Conservation (phyloP, 179 eudicot species). For the Heliamphora pulchella region DNA sequence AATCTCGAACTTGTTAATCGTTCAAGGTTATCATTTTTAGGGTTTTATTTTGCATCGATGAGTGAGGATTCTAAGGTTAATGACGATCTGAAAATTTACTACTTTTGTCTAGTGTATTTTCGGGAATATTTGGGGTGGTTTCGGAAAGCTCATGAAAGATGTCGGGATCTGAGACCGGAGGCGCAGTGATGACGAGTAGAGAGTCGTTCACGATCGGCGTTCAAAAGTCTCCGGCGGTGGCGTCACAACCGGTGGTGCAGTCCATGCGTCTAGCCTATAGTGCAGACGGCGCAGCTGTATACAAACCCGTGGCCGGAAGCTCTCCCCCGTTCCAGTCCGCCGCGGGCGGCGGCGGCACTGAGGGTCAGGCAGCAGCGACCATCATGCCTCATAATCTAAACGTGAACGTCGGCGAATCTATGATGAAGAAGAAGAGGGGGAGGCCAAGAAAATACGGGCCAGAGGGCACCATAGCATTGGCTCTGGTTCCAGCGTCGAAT, state of each 20-base stretch:
- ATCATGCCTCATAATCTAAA: conserved; percentile 17
- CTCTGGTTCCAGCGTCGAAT: conserved; percentile 21
- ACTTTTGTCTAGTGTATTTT: not conserved
- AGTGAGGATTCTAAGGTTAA: not conserved
- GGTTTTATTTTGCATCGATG: not conserved
- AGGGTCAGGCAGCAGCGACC: conserved; percentile 1
- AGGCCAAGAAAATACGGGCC: conserved; percentile 66
- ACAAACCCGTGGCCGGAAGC: conserved; percentile 27
- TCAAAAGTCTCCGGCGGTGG: conserved; percentile 10
- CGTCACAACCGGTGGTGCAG: conserved; percentile 31
- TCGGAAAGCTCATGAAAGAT: no score
- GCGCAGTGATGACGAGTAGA: conserved; percentile 10
- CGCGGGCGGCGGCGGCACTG: conserved; percentile 12
- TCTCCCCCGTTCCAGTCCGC: conserved; percentile 18
- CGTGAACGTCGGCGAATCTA: conserved; percentile 21
- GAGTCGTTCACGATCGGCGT: conserved; percentile 15
- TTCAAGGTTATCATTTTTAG: not conserved
- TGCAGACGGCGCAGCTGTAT: conserved; percentile 30
- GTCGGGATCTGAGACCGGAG: conserved; percentile 38
- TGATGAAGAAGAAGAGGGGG: conserved; percentile 52
- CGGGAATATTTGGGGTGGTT: no score
- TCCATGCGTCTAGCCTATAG: conserved; percentile 29
- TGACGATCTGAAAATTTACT: not conserved
- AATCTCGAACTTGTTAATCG: not conserved
- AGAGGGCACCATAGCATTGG: conserved; percentile 41